phyloP scores from a whole-genome alignment of 208 protist species.

The Trypanosoma cruzi region DNA sequence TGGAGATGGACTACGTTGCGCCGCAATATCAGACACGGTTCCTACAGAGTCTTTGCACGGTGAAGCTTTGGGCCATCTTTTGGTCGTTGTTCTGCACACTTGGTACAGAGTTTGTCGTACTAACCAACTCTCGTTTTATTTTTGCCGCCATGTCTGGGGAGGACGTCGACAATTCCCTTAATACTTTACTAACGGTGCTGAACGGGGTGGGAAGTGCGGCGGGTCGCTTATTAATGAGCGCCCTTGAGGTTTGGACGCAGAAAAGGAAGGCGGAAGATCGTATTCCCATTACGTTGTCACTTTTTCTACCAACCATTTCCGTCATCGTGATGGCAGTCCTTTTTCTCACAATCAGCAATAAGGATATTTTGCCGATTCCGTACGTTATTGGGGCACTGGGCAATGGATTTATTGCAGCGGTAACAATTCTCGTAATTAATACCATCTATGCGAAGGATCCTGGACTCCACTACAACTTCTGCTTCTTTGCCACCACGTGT shows the following conservation, averaged over 20 bases:
- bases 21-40: constrained; percentile 26
- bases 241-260: constrained; percentile 25
- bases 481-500: constrained; percentile 30
- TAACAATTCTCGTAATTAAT: constrained; percentile 25
- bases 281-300: constrained; percentile 29
- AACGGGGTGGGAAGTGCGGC: constrained; percentile 28
- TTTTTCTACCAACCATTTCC: constrained; percentile 23
- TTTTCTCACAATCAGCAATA: constrained; percentile 43
- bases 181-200: constrained; percentile 23
- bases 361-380: constrained; percentile 38
- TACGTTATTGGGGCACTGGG: constrained; percentile 29
- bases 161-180: constrained; percentile 21
- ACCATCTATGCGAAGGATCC: constrained; percentile 36
- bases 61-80: constrained; percentile 25
- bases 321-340: constrained; percentile 17
- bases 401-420: constrained; percentile 30
- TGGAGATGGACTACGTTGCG: constrained; percentile 21
- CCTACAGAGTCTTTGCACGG: constrained; percentile 24
- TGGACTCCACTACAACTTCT: constrained; percentile 41
- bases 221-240: constrained; percentile 25
- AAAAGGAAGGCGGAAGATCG: constrained; percentile 22
- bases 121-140: constrained; percentile 23
- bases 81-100: constrained; percentile 30
- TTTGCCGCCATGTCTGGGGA: constrained; percentile 22
- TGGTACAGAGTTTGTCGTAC: constrained; percentile 27